Base-by-base conservation (phyloP, 208 protist species). In the Leishmania gerbilli region DNA sequence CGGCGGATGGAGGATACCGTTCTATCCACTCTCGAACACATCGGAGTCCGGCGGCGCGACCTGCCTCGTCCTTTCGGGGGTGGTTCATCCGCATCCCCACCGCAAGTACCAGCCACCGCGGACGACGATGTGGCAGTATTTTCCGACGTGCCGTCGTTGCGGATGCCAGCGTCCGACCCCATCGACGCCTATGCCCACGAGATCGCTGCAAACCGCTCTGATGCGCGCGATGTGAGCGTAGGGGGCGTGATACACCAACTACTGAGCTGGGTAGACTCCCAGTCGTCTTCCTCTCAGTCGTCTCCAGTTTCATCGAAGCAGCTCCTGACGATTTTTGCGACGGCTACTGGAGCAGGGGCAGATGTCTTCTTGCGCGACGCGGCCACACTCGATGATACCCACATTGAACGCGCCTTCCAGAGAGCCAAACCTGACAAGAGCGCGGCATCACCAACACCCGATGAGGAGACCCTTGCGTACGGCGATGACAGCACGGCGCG, bases 1-100 rank as follows among this genome's bases (percentile, higher is more conserved):
- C 89, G 78, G 17, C 88, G 84, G 3, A 77, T 97, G 60, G 78
- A 93, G 79, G 83, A 85, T 0, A 76, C 55, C 19, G 67, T 95
- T 0, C 7, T 91, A 8, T 81, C 81, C 1, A 77, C 86, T 1
- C 82, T 95, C 8, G 62, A 79, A 27, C 49, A 82, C 51, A 24
- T 91, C 24, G 91, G 91, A 4, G 87, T 90, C 13, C 62, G 76
- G 65, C 71, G 84, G 11, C 34, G 58, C 37, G 11, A 17, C 31
- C 79, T 86, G 21, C 86, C 86, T 6, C 75, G 31, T 31, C 83
- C 83, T 3, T 60, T 65, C 56, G 40, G 74, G 55, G 21, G 13
- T 17, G 53, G 34, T 37, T 8, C 27, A 62, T 76, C 72, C 11
- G 45, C 68, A 5, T 21, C 68, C 27, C 45, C 45, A 24, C 45